Base-by-base conservation (phyloP, 2,329 filamentous ascomycete genomes). In the Aureobasidium sp. region DNA sequence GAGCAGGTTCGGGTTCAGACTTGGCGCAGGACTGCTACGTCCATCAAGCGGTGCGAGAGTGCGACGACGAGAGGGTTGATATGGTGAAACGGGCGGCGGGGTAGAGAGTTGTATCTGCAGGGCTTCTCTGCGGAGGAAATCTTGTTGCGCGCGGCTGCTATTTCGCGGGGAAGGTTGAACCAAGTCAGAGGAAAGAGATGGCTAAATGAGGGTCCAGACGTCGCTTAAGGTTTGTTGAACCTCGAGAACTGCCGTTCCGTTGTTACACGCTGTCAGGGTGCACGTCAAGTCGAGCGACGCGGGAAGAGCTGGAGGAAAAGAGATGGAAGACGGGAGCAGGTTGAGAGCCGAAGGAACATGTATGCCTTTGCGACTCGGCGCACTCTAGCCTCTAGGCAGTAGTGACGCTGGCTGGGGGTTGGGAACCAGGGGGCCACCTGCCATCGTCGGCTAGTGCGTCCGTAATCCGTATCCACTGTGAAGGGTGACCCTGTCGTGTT, bases 21-120 rank as follows among this genome's bases (percentile, higher is more conserved):
- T 29, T 12, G 31, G 17, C 12, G 41, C 12, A 17, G 6, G 15
- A 22, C 41, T 36, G 39, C 15, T 25, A n/a, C 27, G 53, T 34
- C 53, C 53, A 57, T 57, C 53, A 57, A 57, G 41, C 25, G 53
- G 53, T 57, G 39, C 39, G 53, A 57, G 53, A 41, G 53, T 57
- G 39, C 39, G 41, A 57, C 39, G 37, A 57, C n/a, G 39, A 31
- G 39, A 36, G 11, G 29, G 27, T 25, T 2, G 31, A 12, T 34
- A 25, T 31, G 17, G 36, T 36, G 20, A 44, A 44, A 45, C 53
- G 53, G 41, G 41, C 53, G 37, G 53, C 53, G 53, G 53, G 53
- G 53, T 48, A 48, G 45, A 29, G 27, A 34, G 31, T 25, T 25
- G 22, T 57, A 44, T 57, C 37, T 44, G 52, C 52, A 42, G 39